Percentiles rank a stretch among this genome's conserved stretches.
phyloP scores from a whole-genome alignment of 495 filamentous ascomycete species.

The Platismatia glauca region DNA sequence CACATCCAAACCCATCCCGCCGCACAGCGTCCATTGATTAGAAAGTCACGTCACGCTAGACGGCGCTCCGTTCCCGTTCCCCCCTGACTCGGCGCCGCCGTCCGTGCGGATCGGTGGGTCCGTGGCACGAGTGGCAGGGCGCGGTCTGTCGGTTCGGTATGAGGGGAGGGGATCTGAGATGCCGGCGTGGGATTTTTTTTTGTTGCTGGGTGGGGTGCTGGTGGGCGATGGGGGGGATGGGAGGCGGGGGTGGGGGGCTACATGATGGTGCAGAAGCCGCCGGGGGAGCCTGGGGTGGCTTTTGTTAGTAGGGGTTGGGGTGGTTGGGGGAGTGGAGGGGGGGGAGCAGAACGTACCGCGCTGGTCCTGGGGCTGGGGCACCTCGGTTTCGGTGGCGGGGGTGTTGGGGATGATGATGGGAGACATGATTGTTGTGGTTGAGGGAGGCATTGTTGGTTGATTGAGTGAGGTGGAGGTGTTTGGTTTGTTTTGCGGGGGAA shows the following conservation, averaged over 20 bases:
- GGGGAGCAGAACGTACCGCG: slow-evolving; percentile 2
- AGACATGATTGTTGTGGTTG: slow-evolving; percentile 1
- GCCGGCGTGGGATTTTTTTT: no score
- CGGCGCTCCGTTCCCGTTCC: no score
- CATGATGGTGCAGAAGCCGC: slow-evolving; percentile 19
- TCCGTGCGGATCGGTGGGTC: no score
- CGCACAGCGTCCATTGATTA: no score
- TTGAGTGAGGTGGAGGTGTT: neutral
- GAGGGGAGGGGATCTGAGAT: no score
- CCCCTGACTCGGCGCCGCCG: no score
- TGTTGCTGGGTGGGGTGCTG: no score
- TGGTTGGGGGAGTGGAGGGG: neutral
- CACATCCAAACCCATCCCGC: no score
- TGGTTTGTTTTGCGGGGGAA: neutral
- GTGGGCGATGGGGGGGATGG: neutral
- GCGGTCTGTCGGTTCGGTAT: no score
- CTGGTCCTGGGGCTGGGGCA: slow-evolving; percentile 8
- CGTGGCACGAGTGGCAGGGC: no score
- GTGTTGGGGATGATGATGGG: neutral
- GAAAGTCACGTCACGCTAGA: no score
- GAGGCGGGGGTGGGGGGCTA: neutral
- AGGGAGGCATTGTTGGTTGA: slow-evolving; percentile 2
- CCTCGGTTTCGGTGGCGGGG: neutral
- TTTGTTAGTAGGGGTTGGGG: neutral
- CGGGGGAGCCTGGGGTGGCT: slow-evolving; percentile 3